These are phyloP conservation scores for Penicillium nordicum DNA, from an alignment of 2,329 filamentous ascomycete genomes.

Conservation along the genomic window DNA sequence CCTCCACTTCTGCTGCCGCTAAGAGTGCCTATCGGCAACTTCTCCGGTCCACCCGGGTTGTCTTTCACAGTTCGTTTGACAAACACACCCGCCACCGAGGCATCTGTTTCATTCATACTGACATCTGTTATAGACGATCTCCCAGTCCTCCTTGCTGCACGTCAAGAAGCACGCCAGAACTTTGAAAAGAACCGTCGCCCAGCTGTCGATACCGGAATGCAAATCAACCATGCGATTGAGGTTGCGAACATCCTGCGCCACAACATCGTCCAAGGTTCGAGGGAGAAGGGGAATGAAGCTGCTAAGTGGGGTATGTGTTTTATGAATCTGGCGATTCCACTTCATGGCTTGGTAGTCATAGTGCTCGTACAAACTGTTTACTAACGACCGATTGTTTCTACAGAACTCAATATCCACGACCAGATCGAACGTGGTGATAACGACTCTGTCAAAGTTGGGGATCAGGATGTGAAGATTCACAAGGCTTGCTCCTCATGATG, in stretches of 20 bases:
- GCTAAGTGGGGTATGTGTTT: conserved; percentile 35
- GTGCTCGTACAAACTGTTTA: not conserved
- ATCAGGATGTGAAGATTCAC: conserved; percentile 39
- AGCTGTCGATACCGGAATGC: conserved; percentile 57
- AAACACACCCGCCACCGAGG: not conserved
- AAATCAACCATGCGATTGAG: conserved; percentile 75
- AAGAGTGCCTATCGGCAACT: conserved; percentile 76
- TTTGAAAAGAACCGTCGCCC: conserved; percentile 68
- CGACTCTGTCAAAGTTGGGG: conserved; percentile 71
- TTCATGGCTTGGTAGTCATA: too few species aligned
- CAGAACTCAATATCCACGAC: conserved; percentile 84
- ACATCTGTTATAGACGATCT: conserved; percentile 60
- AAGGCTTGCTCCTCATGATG: conserved; percentile 40
- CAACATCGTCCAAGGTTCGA: conserved; percentile 82
- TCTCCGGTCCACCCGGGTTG: conserved; percentile 74
- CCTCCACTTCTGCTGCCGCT: conserved; percentile 52
- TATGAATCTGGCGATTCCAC: not conserved
- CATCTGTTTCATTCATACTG: not conserved
- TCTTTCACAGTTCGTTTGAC: conserved; percentile 67
- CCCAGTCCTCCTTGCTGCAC: conserved; percentile 66
- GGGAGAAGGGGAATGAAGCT: conserved; percentile 33
- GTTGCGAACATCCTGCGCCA: conserved; percentile 74
- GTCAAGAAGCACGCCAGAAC: conserved; percentile 64
- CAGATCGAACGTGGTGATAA: conserved; percentile 91
- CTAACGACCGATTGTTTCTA: conserved; percentile 13